Base-by-base conservation (phyloP, 192 early-diverging fungal species). In the Coemansia aciculifera region DNA sequence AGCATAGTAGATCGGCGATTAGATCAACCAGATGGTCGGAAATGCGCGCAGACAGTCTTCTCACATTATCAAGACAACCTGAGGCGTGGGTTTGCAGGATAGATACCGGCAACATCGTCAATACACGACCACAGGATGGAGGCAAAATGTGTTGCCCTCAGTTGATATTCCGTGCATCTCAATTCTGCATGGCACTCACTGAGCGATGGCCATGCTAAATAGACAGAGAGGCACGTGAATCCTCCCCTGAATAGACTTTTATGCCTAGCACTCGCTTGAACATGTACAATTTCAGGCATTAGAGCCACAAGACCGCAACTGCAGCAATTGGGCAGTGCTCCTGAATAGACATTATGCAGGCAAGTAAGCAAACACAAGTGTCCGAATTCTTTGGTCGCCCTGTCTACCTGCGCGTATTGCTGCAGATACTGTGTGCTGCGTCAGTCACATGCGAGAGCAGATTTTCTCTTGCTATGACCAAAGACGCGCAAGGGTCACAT, bases 381-480 rank as follows among this genome's bases (percentile, higher is more conserved):
- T 32, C 42, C 34, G 6, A 36, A 36, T 36, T 36, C 34, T 36
- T 36, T 36, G 34, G 34, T 36, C 34, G 34, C 29, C 61, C 42
- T 63, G 61, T 24, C 6, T 24, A 3, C 11, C 1, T 39, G 38
- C 15, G 19, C 19, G 13, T n/a, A 9, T 27, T 31, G 36, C 37
- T 46, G 61, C 27, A 24, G 38, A 40, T 23, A 24, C 23, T 36
- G 19, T 19, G 19, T 11, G 36, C 23, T 43, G n/a, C 59, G 3
- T 29, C 24, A 56, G 27, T 56, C 54, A 56, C 54, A 56, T 56
- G 54, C 15, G 29, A 56, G 29, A 56, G 54, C 54, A 56, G 27
- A 32, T 31, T 32, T 31, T 56, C 31, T 13, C 15, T 31, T 56
- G 31, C 29, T 5, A 56, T 56, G 54, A 34, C 54, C 54, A 56